A percentile compares a stretch with the other conserved stretches of the same genome.
Evolutionary conservation across 805 yeast species (phyloP).

Genomic region (Lipomyces sp.): DNA sequence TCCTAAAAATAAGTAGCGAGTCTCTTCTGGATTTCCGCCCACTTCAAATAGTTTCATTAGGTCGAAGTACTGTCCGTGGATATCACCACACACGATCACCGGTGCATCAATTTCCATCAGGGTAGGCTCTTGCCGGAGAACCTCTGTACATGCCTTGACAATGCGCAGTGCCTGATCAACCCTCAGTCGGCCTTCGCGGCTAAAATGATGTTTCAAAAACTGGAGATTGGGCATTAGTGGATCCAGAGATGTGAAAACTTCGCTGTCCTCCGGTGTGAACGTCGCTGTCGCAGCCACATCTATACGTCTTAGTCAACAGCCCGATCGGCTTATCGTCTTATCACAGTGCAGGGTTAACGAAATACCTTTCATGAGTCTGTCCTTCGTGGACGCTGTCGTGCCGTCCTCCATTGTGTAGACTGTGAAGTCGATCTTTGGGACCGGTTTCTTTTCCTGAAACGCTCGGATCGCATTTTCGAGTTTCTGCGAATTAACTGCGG

Average conservation of each 20-base stretch:
- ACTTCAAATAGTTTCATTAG: conserved; percentile 88
- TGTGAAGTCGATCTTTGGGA: conserved; percentile 50
- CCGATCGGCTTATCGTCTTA: neutral
- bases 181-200: conserved; percentile 77
- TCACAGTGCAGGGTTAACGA: neutral
- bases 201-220: conserved; percentile 74
- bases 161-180: conserved; percentile 74
- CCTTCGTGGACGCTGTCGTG: conserved; percentile 57
- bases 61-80: conserved; percentile 96
- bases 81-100: conserved; percentile 93
- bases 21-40: conserved; percentile 82
- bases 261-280: conserved; percentile 65
- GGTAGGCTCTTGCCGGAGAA: conserved; percentile 75
- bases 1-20: conserved; percentile 83
- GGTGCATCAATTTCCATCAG: conserved; percentile 85
- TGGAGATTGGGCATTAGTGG: conserved; percentile 65
- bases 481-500: conserved; percentile 32
- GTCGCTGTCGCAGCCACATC: conserved; percentile 71
- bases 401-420: conserved; percentile 64
- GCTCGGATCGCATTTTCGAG: conserved; percentile 48
- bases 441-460: conserved; percentile 44
- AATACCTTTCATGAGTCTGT: conserved; percentile 54
- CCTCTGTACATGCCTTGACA: conserved; percentile 63
- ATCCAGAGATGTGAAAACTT: conserved; percentile 65
- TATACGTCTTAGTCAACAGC: conserved; percentile 11